Evolutionary conservation across 116 monocot genomes (phyloP).

Genomic region (Trichopus zeylanicus): DNA sequence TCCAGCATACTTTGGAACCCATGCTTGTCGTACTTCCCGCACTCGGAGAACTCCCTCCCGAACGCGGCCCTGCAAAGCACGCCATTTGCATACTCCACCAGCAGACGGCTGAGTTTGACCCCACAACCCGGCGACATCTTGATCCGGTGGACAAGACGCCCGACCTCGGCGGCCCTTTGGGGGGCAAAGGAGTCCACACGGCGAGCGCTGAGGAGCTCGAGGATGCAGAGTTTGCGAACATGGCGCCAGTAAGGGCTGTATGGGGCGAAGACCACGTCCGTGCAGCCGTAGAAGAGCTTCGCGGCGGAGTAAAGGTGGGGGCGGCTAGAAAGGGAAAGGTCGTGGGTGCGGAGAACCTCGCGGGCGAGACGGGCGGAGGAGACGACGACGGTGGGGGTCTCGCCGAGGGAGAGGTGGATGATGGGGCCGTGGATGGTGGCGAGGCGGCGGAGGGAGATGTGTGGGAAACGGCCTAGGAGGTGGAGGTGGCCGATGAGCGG

Average conservation of each 20-base stretch:
- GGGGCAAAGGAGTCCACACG: neutral
- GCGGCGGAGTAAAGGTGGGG: neutral
- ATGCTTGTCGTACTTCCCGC: neutral
- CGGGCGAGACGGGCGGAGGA: slow-evolving; percentile 4
- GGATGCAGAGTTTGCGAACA: neutral
- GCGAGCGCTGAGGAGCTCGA: slow-evolving; percentile 7
- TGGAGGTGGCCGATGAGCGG: slow-evolving; percentile 11
- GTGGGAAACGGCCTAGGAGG: neutral
- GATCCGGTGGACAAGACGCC: neutral
- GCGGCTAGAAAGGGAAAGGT: neutral
- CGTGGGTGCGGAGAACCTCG: slow-evolving; percentile 4
- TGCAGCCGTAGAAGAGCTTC: neutral
- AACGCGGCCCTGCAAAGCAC: slow-evolving; percentile 1
- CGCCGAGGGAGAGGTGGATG: slow-evolving; percentile 3
- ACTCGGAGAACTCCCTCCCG: neutral
- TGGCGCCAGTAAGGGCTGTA: slow-evolving; percentile 5
- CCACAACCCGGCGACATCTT: neutral
- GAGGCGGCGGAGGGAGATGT: slow-evolving; percentile 2
- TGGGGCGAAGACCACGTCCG: slow-evolving; percentile 3
- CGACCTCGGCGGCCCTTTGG: neutral
- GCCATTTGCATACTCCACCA: neutral
- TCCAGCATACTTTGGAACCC: slow-evolving; percentile 1
- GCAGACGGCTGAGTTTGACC: neutral
- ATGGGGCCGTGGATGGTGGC: neutral
- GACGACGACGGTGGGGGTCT: slow-evolving; percentile 2